Conservation (phyloP, 1,284 basidiomycete species). For the Ceratobasidium theobromae region DNA sequence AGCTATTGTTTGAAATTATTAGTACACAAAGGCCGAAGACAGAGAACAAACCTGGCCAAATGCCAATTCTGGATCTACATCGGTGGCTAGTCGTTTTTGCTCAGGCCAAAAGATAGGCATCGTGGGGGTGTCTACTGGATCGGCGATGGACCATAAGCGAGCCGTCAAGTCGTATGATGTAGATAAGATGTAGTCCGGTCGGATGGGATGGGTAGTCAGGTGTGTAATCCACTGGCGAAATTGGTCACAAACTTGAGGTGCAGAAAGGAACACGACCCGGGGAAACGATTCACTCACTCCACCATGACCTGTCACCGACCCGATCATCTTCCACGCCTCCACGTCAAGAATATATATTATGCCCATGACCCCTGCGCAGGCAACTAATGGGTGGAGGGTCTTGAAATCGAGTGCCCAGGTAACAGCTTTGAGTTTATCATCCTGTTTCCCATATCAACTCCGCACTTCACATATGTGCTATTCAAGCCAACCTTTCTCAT, state of each 20-base stretch:
- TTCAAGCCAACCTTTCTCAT: neutral
- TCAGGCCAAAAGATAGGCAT: conserved; percentile 18
- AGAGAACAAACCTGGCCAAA: neutral
- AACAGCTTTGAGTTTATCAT: conserved; percentile 3
- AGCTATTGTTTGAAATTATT: neutral
- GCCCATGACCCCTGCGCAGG: neutral
- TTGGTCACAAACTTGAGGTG: neutral
- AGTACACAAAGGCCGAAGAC: neutral
- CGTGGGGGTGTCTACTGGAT: conserved; percentile 15
- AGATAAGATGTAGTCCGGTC: conserved; percentile 26
- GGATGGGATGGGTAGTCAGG: conserved; percentile 9
- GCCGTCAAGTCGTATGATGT: conserved; percentile 24
- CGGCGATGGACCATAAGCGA: conserved; percentile 19
- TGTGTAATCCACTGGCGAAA: conserved; percentile 12
- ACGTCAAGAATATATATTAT: conserved; percentile 14
- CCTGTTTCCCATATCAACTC: neutral
- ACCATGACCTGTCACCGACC: conserved; percentile 20
- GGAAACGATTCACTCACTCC: conserved; percentile 3
- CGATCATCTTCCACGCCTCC: conserved; percentile 12
- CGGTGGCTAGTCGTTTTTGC: neutral
- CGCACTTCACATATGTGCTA: neutral
- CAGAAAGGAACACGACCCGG: neutral
- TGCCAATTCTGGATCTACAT: neutral
- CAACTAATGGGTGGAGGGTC: conserved; percentile 16
- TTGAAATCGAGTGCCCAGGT: conserved; percentile 29